Conservation (phyloP, 140 eudicot genomes). For the Flaveria floridana region DNA sequence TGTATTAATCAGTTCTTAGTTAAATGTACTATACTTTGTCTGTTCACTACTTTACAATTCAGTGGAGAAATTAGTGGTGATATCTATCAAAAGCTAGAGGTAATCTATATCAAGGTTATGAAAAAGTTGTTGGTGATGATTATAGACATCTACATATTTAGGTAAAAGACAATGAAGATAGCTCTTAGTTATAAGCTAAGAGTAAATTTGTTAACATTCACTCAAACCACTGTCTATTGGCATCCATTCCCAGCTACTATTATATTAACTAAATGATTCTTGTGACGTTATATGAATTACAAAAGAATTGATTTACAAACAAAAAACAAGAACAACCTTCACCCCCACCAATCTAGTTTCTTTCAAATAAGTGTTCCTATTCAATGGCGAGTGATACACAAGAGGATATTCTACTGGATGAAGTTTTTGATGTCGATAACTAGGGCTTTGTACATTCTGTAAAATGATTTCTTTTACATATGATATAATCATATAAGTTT, state of each 20-base stretch:
- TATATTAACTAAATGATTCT: neutral
- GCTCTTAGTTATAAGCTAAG: neutral
- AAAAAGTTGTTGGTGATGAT: neutral
- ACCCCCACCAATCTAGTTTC: neutral
- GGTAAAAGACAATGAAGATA: neutral
- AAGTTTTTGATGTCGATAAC: neutral
- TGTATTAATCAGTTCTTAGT: neutral
- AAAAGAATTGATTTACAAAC: neutral
- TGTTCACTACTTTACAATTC: neutral
- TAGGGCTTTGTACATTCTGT: too few species aligned
- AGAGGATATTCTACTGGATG: neutral
- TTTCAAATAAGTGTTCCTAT: too few species aligned
- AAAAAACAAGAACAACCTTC: too few species aligned
- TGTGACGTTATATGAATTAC: neutral
- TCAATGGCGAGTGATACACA: neutral
- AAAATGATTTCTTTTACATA: too few species aligned
- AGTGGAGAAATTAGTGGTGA: neutral
- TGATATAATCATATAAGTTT: too few species aligned
- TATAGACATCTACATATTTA: neutral
- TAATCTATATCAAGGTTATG: neutral
- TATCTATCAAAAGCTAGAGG: neutral
- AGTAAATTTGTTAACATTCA: neutral
- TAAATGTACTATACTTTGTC: too few species aligned
- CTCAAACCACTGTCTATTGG: neutral
- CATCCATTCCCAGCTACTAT: neutral